Evolutionary conservation across 306 rosid genomes (phyloP), one percentile per base, ranked within the genome.

Genomic region (Canavalia ensiformis): DNA sequence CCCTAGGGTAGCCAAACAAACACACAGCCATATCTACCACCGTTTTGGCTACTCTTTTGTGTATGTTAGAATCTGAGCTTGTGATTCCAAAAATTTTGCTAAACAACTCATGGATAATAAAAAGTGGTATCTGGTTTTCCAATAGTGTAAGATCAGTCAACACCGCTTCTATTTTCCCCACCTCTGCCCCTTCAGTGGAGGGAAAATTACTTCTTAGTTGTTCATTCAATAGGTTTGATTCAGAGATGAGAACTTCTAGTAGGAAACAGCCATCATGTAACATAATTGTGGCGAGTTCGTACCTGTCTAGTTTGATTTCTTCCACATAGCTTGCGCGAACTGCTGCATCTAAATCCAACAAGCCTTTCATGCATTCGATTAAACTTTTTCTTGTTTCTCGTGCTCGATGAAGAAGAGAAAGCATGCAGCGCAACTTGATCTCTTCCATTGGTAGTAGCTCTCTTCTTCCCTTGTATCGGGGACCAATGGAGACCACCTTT

Each of bases 61-160:
- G 25, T 18, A 18, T 18, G 25, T 18, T 18, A 18, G 25, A 18
- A 18, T 18, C 25, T 18, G 25, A 18, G 25, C 25, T 18, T 18
- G 25, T 18, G 25, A 18, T 18, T 18, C 25, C 25, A 7, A 59
- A 60, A 31, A 60, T 29, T 0, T 1, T 0, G 2, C 1, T 3
- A 33, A 33, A 56, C 62, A 85, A 56, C 0, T 1, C 2, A 1
- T 7, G 8, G 29, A 85, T 74, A 46, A 81, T 2, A 4, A 57
- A 1, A 4, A 73, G 8, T 0, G 87, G 87, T 5, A 84, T 29
- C 6, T 84, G 81, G 18, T 79, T 84, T 18, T 85, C 83, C 10
- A 85, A 30, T 3, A 85, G 3, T 6, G 34, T 54, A 1, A 85
- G 31, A 72, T 85, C 88, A 6, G 29, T 47, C 11, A 74, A 12